Base-by-base conservation (phyloP, 768 basidiomycete genomes). In the Rhodosporidiobolus sp. region DNA sequence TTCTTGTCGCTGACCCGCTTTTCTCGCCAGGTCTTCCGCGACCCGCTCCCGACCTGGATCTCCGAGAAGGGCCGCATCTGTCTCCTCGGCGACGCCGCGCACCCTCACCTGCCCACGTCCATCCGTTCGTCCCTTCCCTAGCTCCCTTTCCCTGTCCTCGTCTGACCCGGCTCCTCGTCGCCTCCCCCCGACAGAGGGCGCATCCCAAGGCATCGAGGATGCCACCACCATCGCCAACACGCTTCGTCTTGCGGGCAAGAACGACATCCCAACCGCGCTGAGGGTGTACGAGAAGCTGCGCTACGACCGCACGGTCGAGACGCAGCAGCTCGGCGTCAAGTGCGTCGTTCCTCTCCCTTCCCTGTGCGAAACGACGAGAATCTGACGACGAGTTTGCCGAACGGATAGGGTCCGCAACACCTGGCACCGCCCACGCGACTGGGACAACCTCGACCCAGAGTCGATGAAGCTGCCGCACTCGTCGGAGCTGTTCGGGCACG, bases 21-120 rank as follows among this genome's bases (percentile, higher is more conserved):
- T 34, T 11, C 24, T 3, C 32, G 3, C 53, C 56, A 57, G 56
- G 76, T 77, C 20, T 75, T 72, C 65, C 76, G 76, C 34, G 77
- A 75, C 50, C 77, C 77, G 50, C 69, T 78, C 1, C 77, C 76
- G 30, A 78, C 77, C 1, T 81, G 79, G 63, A 69, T 79, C 61
- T 61, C 59, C 1, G 19, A 26, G 43, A 19, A n/a, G 1, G 59
- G 45, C 16, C 43, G 59, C 45, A 61, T 61, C 59, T 61, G 59
- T 22, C 59, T 61, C 45, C 43, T 61, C 45, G 59, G 59, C 45
- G 43, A 46, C 59, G 59, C 48, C 16, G 45, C 59, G 6, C 59
- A 61, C 56, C 56, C 56, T 30, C 56, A 57, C 35, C 56, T 57
- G 3, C 56, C 56, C 22, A 57, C 56, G 7, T 35, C 34, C 8